A percentile compares a stretch with the other conserved stretches of the same genome.
These are phyloP conservation scores for Phytophthora aleatoria DNA, from an alignment of 352 stramenopile genomes.

Conservation along the genomic window DNA sequence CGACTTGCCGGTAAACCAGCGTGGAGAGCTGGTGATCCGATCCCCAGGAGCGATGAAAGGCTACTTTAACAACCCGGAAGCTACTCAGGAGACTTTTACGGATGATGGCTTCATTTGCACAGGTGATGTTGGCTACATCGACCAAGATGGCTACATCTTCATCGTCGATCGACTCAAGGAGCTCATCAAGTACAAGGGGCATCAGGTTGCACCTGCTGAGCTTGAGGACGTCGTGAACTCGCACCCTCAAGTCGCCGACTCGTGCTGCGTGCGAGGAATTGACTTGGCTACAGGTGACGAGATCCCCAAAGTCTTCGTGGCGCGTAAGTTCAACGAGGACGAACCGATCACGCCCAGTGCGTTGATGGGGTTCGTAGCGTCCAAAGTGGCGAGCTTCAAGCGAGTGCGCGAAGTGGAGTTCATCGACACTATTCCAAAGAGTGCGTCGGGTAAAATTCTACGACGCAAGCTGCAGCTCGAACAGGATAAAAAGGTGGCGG, in stretches of 20 bases:
- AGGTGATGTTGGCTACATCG: conserved; percentile 90
- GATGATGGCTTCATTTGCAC: conserved; percentile 83
- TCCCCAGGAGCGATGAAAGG: conserved; percentile 91
- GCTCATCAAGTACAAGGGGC: conserved; percentile 95
- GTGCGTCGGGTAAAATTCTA: conserved; percentile 89
- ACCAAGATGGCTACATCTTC: conserved; percentile 91
- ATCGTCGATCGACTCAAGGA: conserved; percentile 94
- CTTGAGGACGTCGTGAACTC: conserved; percentile 89
- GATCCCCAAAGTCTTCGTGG: conserved; percentile 90
- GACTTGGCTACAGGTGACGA: conserved; percentile 82
- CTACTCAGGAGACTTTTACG: conserved; percentile 72
- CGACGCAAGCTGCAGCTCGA: conserved; percentile 73
- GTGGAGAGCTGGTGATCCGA: conserved; percentile 85
- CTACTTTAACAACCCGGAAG: conserved; percentile 87
- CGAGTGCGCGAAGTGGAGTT: conserved; percentile 87
- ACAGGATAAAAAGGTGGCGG: conserved; percentile 41
- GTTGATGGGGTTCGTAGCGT: conserved; percentile 74
- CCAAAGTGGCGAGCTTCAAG: conserved; percentile 87
- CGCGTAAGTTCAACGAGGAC: conserved; percentile 52
- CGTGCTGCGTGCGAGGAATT: conserved; percentile 56
- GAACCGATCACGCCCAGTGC: conserved; percentile 13
- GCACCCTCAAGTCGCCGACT: conserved; percentile 80
- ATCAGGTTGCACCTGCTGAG: conserved; percentile 91
- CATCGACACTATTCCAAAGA: conserved; percentile 87
- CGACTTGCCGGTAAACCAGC: conserved; percentile 38